Evolutionary conservation across 2,329 filamentous ascomycete species (phyloP), one percentile per base, ranked within the genome.

Genomic region (Ophiostoma sp.): DNA sequence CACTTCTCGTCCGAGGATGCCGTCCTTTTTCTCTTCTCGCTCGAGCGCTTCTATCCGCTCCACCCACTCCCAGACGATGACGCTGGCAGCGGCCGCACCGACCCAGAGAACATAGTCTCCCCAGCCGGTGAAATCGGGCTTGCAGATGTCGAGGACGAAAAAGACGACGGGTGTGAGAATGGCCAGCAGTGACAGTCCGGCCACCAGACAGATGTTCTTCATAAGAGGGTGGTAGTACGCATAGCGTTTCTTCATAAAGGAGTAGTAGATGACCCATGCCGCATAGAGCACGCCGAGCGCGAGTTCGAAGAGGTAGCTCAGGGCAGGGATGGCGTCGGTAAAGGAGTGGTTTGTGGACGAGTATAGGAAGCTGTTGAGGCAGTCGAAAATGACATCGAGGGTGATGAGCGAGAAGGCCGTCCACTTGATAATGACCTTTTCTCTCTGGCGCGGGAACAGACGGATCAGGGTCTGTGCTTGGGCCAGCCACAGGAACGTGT

Each of bases 371-470:
- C 91, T 95, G 81, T 97, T 96, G 69, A 98, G 85, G 64, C 90
- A 92, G 75, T 90, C 93, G 77, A 99, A 99, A 11, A 93, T 87
- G 60, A 94, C 89, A 76, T 98, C 94, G 70, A 97, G 84, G 0
- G 92, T 86, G 75, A 99, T 97, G 69, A 99, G 85, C 3, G 90
- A 93, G 76, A 98, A 97, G 1, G 94, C 95, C 16, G 94, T 92
- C 94, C 94, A 99, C 80, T 98, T 98, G 80, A 99, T 99, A 73
- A 98, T 91, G 66, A 98, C 89, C 79, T 98, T 98, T 79, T 99
- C 95, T 75, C 96, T 91, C 75, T 98, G 94, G 45, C 95, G 91
- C 7, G 95, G 95, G 74, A 99, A 99, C 1, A 99, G 83, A 67
- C 95, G 90, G 73, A 98, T 98, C 69, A 99, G 80, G 0, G 95